A percentile compares a stretch with the other conserved stretches of the same genome.
phyloP scores from a whole-genome alignment of 2,329 filamentous ascomycete species.

The Domatiomyces globalis region DNA sequence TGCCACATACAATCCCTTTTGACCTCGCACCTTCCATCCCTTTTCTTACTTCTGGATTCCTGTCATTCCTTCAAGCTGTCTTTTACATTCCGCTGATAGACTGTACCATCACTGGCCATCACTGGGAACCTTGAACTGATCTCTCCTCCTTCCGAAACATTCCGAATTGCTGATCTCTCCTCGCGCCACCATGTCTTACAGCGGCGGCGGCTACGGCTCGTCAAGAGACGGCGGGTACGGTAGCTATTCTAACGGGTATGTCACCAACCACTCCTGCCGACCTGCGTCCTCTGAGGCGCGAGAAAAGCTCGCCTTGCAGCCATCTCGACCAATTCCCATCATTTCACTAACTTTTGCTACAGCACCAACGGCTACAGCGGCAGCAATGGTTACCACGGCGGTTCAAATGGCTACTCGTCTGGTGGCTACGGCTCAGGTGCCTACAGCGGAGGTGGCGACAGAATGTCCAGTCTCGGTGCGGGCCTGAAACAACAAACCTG shows the following conservation, averaged over 20 bases:
- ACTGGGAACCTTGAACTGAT: constrained; percentile 20
- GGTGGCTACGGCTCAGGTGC: constrained; percentile 21
- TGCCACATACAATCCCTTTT: constrained; percentile 1
- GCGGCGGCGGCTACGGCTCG: constrained; percentile 33
- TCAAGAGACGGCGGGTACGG: constrained; percentile 39
- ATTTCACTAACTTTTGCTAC: constrained; percentile 31
- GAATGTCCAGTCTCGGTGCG: constrained; percentile 83
- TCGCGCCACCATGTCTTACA: constrained; percentile 53
- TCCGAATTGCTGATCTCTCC: constrained; percentile 9
- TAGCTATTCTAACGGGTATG: constrained; percentile 15
- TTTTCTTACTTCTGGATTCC: constrained; percentile 4
- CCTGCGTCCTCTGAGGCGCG: not conserved
- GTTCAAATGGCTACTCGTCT: constrained; percentile 37
- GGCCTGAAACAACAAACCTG: constrained; percentile 77
- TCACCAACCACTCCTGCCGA: not conserved
- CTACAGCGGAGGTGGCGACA: constrained; percentile 54
- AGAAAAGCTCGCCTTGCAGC: not conserved
- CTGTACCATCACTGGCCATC: constrained; percentile 20
- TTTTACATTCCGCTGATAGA: constrained; percentile 14
- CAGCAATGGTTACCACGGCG: constrained; percentile 28
- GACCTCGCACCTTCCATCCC: constrained; percentile 1
- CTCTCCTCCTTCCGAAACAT: constrained; percentile 7
- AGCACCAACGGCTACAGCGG: constrained; percentile 39
- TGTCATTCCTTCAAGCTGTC: constrained; percentile 3
- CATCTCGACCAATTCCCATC: not conserved